Evolutionary conservation across 805 yeast species (phyloP), one percentile per base, ranked within the genome.

Genomic region (Metschnikowia chrysomelidarum): DNA sequence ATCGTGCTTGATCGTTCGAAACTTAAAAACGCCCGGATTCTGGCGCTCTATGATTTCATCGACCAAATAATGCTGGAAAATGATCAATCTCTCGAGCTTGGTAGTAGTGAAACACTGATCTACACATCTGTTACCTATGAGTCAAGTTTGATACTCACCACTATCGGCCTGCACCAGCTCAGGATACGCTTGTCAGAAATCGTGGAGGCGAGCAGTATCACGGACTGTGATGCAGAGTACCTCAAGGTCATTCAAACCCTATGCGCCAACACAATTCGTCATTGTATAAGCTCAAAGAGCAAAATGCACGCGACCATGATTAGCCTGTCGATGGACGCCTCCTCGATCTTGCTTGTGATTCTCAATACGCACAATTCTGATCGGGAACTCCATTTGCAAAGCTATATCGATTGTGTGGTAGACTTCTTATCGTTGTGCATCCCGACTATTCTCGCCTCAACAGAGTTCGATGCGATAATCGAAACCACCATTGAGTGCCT

Each of bases 331-430:
- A 46, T 61, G 16, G 20, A 44, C 24, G 65, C 75, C 1, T 53
- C 68, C 2, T 53, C 60, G 3, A 41, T 69, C 4, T 53, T 75
- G 4, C 53, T 78, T 29, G 44, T 55, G 3, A 56, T 74, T 2
- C 61, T 78, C 35, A 63, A 65, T 19, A 49, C 73, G 11, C 57
- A 60, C 22, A 48, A 66, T 26, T 40, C 50, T 2, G 78, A 75
- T 33, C 71, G 69, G 39, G 58, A 55, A 24, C 47, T 81, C 3
- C 67, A 69, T 36, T 43, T 72, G 17, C 81, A 76, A 24, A 62
- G 60, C 4, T 69, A 67, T 44, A 43, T 78, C 11, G 46, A 49
- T 3, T 57, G 65, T 2, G 64, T 73, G 0, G 46, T 76, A 1
- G 60, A 64, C 0, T 68, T 71, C 34, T 38, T 75, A 4, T 55